Evolutionary conservation across 1,284 basidiomycete genomes (phyloP).

Genomic region (Irpex sp.): DNA sequence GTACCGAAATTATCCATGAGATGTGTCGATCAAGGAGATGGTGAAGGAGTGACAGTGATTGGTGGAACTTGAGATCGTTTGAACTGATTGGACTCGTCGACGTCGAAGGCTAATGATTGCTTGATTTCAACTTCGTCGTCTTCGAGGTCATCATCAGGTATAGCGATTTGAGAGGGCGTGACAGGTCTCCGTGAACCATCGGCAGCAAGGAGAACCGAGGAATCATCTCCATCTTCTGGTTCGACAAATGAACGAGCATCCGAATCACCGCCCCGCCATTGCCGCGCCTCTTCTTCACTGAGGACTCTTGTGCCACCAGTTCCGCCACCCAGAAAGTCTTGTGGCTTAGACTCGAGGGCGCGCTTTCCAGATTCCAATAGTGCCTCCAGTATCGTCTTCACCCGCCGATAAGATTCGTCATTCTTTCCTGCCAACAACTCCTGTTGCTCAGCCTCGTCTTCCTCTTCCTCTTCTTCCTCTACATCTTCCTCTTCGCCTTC

Average conservation of each 20-base stretch:
- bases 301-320: conserved; percentile 61
- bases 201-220: background rate
- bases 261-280: conserved; percentile 44
- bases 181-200: conserved; percentile 15
- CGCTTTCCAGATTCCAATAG: conserved; percentile 57
- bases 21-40: conserved; percentile 6
- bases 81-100: background rate
- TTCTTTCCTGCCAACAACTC: conserved; percentile 29
- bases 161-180: conserved; percentile 32
- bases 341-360: conserved; percentile 56
- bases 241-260: conserved; percentile 23
- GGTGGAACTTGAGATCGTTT: conserved; percentile 5
- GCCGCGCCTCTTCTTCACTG: conserved; percentile 62
- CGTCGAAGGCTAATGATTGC: conserved; percentile 11
- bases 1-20: conserved; percentile 4
- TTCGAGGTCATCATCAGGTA: conserved; percentile 24
- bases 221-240: conserved; percentile 16
- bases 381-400: conserved; percentile 58
- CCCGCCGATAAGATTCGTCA: conserved; percentile 55
- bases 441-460: conserved; percentile 34
- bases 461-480: conserved; percentile 35
- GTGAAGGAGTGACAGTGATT: conserved; percentile 14
- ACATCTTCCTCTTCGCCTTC: conserved; percentile 35
- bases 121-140: conserved; percentile 37
- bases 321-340: conserved; percentile 44